These are phyloP conservation scores for Hypoxylon sp. DNA, from an alignment of 2,329 filamentous ascomycete species.

Conservation along the genomic window DNA sequence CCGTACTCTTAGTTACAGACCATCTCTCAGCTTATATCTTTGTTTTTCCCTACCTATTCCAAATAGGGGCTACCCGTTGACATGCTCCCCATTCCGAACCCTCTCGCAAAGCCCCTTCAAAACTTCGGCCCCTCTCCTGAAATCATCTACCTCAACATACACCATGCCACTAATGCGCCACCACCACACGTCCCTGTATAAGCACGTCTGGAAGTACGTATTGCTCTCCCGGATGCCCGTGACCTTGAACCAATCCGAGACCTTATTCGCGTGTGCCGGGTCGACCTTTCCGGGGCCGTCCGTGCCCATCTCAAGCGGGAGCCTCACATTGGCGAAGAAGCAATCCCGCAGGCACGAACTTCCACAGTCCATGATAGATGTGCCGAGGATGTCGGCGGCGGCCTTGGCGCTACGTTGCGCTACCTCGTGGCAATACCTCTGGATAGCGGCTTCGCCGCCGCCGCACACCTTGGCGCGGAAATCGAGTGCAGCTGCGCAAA, in stretches of 20 bases:
- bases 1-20: too few species aligned
- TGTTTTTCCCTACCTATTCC: background rate
- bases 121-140: constrained; percentile 52
- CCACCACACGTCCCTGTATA: constrained; percentile 69
- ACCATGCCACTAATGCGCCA: constrained; percentile 73
- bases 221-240: constrained; percentile 57
- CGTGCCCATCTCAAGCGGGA: constrained; percentile 58
- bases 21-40: background rate
- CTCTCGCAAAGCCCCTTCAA: constrained; percentile 51
- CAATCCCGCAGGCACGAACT: constrained; percentile 58
- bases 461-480: constrained; percentile 69
- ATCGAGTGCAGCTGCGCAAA: constrained; percentile 63
- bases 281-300: constrained; percentile 40
- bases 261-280: constrained; percentile 51
- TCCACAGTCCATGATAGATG: constrained; percentile 67
- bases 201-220: constrained; percentile 69
- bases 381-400: constrained; percentile 65
- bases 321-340: constrained; percentile 68
- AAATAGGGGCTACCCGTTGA: constrained; percentile 5
- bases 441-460: constrained; percentile 71
- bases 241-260: constrained; percentile 61
- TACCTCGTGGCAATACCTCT: constrained; percentile 63
- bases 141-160: constrained; percentile 73
- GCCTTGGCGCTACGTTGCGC: constrained; percentile 64
- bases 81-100: constrained; percentile 59